Percentiles rank a stretch among this genome's conserved stretches.
phyloP scores from a whole-genome alignment of 192 early-diverging fungal genomes.

The Coemansia sp. region DNA sequence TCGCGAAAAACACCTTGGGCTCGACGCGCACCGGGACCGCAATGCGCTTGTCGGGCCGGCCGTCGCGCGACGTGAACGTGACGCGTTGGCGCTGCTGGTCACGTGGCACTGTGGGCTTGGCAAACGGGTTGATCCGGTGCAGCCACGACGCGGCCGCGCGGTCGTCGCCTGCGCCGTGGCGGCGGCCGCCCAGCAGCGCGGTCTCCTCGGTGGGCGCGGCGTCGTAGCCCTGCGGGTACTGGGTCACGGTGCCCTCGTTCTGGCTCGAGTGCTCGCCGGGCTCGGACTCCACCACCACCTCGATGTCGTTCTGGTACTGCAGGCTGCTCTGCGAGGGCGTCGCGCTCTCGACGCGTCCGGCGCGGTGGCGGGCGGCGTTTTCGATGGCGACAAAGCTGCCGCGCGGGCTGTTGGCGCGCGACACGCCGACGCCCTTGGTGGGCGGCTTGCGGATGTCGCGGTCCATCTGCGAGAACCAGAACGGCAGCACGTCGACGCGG shows the following conservation, averaged over 20 bases:
- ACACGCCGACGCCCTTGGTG: slow-evolving; percentile 53
- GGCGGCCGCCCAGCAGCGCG: slow-evolving; percentile 16
- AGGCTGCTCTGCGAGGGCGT: slow-evolving; percentile 25
- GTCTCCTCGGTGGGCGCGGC: slow-evolving; percentile 21
- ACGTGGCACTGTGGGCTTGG: neutral
- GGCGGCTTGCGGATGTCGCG: slow-evolving; percentile 83
- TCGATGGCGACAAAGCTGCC: slow-evolving; percentile 41
- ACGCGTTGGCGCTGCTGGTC: slow-evolving; percentile 7
- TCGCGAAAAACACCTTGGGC: slow-evolving; percentile 93
- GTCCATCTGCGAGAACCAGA: slow-evolving; percentile 96
- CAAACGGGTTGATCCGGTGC: slow-evolving; percentile 32
- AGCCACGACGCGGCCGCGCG: slow-evolving; percentile 18
- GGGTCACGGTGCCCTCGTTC: slow-evolving; percentile 21
- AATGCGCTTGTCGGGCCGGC: slow-evolving; percentile 60
- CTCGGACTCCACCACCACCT: slow-evolving; percentile 35
- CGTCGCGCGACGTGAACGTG: slow-evolving; percentile 19
- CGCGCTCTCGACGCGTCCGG: slow-evolving; percentile 8
- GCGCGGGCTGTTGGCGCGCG: slow-evolving; percentile 38
- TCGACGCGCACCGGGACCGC: slow-evolving; percentile 74
- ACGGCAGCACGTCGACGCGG: slow-evolving; percentile 79
- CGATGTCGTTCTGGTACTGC: slow-evolving; percentile 25
- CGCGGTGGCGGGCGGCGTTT: slow-evolving; percentile 10
- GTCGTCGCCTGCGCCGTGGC: neutral
- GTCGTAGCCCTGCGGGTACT: slow-evolving; percentile 21
- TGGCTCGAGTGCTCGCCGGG: slow-evolving; percentile 37